Conservation (phyloP, 2,329 filamentous ascomycete genomes). For the Neoscytalidium dimidiatum region DNA sequence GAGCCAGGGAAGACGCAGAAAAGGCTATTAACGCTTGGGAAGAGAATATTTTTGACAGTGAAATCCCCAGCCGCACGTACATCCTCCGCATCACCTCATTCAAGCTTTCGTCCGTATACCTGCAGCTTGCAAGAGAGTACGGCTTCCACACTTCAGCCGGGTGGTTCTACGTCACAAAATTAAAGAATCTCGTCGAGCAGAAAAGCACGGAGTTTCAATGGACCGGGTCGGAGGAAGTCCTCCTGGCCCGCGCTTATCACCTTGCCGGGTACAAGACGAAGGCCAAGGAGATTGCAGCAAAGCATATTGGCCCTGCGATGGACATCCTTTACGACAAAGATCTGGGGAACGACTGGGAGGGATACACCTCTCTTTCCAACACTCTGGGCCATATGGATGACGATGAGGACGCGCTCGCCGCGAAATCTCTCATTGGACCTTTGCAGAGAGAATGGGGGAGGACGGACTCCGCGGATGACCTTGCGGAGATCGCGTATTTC, state of each 20-base stretch:
- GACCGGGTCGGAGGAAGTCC: not conserved
- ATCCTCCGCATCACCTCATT: conserved; percentile 1
- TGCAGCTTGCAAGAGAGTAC: not conserved
- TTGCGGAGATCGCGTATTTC: not conserved
- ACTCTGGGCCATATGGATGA: conserved; percentile 6
- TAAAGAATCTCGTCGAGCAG: not conserved
- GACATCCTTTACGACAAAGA: not conserved
- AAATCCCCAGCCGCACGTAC: not conserved
- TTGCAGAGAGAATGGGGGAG: not conserved
- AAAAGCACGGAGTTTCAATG: not conserved
- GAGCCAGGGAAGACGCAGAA: not conserved
- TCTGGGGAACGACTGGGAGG: not conserved
- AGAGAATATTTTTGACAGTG: not conserved
- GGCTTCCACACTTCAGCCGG: not conserved
- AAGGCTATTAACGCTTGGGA: not conserved
- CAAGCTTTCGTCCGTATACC: not conserved
- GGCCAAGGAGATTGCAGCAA: not conserved
- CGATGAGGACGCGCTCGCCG: not conserved
- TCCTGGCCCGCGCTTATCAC: not conserved
- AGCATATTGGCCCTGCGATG: not conserved
- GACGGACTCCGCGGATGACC: not conserved
- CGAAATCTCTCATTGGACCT: not conserved
- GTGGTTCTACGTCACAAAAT: not conserved
- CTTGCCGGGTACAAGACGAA: not conserved
- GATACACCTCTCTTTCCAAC: not conserved